phyloP scores from a whole-genome alignment of 2,329 filamentous ascomycete genomes.

The Xylaria sp. region DNA sequence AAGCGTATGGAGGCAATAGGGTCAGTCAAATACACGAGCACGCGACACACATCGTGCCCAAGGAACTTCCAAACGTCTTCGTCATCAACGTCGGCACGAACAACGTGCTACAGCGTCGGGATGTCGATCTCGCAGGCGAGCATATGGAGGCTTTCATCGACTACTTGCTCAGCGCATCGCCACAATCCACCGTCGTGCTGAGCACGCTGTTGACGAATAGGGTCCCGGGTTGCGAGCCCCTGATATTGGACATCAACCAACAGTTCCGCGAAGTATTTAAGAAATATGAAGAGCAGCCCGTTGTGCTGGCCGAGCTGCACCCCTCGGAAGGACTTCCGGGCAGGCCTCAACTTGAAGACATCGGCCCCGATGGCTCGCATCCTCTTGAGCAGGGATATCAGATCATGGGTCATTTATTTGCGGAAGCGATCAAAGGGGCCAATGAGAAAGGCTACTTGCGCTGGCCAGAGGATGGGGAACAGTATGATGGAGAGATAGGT shows the following conservation, averaged over 20 bases:
- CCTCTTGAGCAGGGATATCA: conserved; percentile 45
- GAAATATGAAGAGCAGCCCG: conserved; percentile 43
- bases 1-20: conserved; percentile 49
- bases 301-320: conserved; percentile 49
- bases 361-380: conserved; percentile 46
- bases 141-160: conserved; percentile 47
- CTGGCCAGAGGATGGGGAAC: conserved; percentile 43
- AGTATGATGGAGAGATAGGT: conserved; percentile 43
- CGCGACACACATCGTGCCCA: conserved; percentile 43
- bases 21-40: conserved; percentile 47
- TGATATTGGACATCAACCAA: conserved; percentile 45
- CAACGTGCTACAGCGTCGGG: conserved; percentile 46
- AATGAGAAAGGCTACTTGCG: conserved; percentile 43
- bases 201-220: conserved; percentile 48
- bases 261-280: conserved; percentile 46
- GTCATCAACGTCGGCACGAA: conserved; percentile 51
- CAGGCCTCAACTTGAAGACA: conserved; percentile 41
- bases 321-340: conserved; percentile 41
- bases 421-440: conserved; percentile 42
- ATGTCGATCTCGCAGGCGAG: conserved; percentile 42
- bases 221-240: conserved; percentile 43
- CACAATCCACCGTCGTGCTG: conserved; percentile 46
- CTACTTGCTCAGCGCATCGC: conserved; percentile 46
- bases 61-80: conserved; percentile 47
- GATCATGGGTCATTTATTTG: conserved; percentile 46